Conservation (phyloP, 768 basidiomycete species). For the Trametes maxima region DNA sequence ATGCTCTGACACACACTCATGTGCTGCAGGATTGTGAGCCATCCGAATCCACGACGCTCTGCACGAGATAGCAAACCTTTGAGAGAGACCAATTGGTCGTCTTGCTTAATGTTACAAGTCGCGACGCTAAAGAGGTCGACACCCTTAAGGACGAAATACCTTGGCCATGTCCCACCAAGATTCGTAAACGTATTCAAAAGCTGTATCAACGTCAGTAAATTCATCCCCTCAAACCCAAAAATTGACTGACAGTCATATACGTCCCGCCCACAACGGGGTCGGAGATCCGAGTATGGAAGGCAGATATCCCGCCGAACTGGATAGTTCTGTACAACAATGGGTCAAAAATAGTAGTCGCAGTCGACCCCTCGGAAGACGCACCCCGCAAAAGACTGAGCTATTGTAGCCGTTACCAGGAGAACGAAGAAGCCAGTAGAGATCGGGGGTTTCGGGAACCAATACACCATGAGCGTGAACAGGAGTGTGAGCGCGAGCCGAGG, state of each 20-base stretch:
- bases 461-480: constrained; percentile 75
- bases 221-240: not conserved
- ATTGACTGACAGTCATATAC: constrained; percentile 90
- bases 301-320: constrained; percentile 99
- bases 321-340: constrained; percentile 63
- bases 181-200: constrained; percentile 95
- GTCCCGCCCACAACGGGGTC: constrained; percentile 98
- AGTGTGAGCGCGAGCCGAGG: constrained; percentile 76
- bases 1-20: constrained; percentile 91
- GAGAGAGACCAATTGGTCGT: constrained; percentile 44
- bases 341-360: not conserved
- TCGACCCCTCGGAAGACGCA: not conserved
- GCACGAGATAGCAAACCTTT: constrained; percentile 45
- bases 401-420: constrained; percentile 78
- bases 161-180: constrained; percentile 98
- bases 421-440: constrained; percentile 77
- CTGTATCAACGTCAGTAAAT: constrained; percentile 41
- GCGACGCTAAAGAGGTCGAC: constrained; percentile 89
- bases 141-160: constrained; percentile 95
- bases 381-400: constrained; percentile 84
- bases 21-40: constrained; percentile 43
- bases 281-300: constrained; percentile 95
- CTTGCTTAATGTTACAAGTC: constrained; percentile 69
- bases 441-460: constrained; percentile 80
- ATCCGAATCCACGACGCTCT: too few species aligned